Evolutionary conservation across 345 rosid species (phyloP).

Genomic region (Cochlearia excelsa): DNA sequence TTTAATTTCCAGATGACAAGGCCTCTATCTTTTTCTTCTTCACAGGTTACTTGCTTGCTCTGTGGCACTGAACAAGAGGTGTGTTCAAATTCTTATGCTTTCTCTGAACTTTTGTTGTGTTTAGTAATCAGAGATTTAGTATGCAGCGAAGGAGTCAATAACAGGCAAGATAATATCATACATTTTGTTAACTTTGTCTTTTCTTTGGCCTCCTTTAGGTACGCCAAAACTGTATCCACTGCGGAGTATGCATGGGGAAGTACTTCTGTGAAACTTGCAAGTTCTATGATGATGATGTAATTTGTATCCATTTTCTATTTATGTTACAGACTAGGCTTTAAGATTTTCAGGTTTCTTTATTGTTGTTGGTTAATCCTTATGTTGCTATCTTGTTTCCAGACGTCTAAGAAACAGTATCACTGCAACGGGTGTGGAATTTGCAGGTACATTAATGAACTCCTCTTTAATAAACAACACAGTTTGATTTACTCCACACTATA

Average conservation of each 20-base stretch:
- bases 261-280: slow-evolving; percentile 76
- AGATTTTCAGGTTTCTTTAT: slow-evolving; percentile 3
- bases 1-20: slow-evolving; percentile 8
- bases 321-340: not conserved
- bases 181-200: slow-evolving; percentile 2
- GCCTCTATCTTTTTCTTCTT: not conserved
- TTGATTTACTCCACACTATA: not conserved
- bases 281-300: slow-evolving; percentile 86
- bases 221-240: slow-evolving; percentile 58
- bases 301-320: slow-evolving; percentile 24
- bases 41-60: slow-evolving; percentile 69
- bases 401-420: slow-evolving; percentile 75
- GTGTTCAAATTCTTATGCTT: slow-evolving; percentile 23
- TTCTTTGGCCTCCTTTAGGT: slow-evolving; percentile 46
- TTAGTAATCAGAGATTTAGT: not conserved
- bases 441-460: slow-evolving; percentile 50
- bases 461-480: not conserved
- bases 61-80: slow-evolving; percentile 92
- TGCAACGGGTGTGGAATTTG: slow-evolving; percentile 90
- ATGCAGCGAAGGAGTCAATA: not conserved
- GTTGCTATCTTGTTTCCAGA: slow-evolving; percentile 44
- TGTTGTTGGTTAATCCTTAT: slow-evolving; percentile 15
- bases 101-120: slow-evolving; percentile 3
- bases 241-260: slow-evolving; percentile 88
- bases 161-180: not conserved